Base-by-base conservation (phyloP, 2,329 filamentous ascomycete genomes). In the Sporothrix brasiliensis region DNA sequence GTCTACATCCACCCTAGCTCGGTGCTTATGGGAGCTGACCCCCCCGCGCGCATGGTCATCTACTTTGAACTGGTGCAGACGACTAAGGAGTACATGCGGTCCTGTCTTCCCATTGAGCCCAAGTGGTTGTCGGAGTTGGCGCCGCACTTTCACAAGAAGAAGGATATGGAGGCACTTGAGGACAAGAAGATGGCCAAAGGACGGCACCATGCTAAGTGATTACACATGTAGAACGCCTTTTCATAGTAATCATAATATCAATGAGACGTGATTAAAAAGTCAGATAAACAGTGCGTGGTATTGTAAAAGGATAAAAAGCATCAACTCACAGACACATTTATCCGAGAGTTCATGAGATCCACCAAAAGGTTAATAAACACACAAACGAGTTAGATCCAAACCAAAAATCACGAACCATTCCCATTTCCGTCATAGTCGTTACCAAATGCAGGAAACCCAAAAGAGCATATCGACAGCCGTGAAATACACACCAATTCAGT, bases 71-170 rank as follows among this genome's bases (percentile, higher is more conserved):
- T 94, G 69, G 91, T 94, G 11, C 84, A 92, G 75, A 94, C 92
- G 50, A 91, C 87, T 39, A 96, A 96, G 83, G 94, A 97, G 83
- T 99, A 94, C 79, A 96, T 97, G 89, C 85, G 94, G 30, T 92
- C 88, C 76, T 91, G 91, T 71, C 90, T 97, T 84, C 93, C 93
- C 0, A 87, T 98, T 68, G 89, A 96, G 77, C 84, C 91, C 0
- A 88, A 89, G 77, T 97, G 94, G 94, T 79, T 99, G 75, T 87
- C 89, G 7, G 94, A 98, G 80, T 88, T 95, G 72, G 95, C 95
- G 73, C 94, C 94, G 73, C 95, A 98, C 82, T 97, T 93, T 77
- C 92, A 97, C 79, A 97, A 97, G 82, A 91, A 92, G 82, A 91
- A 93, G 81, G 93, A 97, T 77, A 79, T 97, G 53, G 94, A 97